Conservation (phyloP, 2,329 filamentous ascomycete genomes). For the Xylariomycetidae sp. region DNA sequence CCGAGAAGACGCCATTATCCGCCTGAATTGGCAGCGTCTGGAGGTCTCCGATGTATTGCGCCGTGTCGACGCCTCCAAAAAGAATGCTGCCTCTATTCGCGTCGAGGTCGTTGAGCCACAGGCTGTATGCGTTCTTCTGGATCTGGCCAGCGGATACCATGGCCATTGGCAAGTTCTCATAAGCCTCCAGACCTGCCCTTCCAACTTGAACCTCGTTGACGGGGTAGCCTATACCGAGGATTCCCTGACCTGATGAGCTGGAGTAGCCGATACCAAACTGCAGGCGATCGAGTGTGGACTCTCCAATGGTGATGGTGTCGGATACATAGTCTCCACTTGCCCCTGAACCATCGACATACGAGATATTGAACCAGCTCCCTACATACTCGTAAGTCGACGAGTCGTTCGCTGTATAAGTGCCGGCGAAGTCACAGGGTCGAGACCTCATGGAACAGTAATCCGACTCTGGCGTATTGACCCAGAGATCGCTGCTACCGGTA, state of each 20-base stretch:
- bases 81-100: conserved; percentile 62
- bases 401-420: conserved; percentile 63
- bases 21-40: conserved; percentile 63
- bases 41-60: conserved; percentile 58
- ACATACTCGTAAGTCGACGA: conserved; percentile 76
- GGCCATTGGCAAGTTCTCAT: conserved; percentile 65
- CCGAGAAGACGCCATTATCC: conserved; percentile 44
- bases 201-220: conserved; percentile 72
- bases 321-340: conserved; percentile 75
- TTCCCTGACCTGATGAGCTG: conserved; percentile 60
- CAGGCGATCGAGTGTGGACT: conserved; percentile 46
- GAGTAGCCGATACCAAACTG: conserved; percentile 72
- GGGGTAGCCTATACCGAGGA: conserved; percentile 80
- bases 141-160: conserved; percentile 59
- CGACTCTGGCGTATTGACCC: conserved; percentile 64
- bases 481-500: conserved; percentile 65
- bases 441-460: conserved; percentile 47
- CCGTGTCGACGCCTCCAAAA: conserved; percentile 70
- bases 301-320: conserved; percentile 63
- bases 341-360: conserved; percentile 77
- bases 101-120: conserved; percentile 71
- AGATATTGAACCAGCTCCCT: conserved; percentile 77
- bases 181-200: conserved; percentile 47
- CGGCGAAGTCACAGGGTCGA: conserved; percentile 54
- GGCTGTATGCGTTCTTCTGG: conserved; percentile 63